A percentile compares a stretch with the other conserved stretches of the same genome.
These are phyloP conservation scores for Microbotryomycetes sp. DNA, from an alignment of 1,284 basidiomycete genomes.

Conservation along the genomic window DNA sequence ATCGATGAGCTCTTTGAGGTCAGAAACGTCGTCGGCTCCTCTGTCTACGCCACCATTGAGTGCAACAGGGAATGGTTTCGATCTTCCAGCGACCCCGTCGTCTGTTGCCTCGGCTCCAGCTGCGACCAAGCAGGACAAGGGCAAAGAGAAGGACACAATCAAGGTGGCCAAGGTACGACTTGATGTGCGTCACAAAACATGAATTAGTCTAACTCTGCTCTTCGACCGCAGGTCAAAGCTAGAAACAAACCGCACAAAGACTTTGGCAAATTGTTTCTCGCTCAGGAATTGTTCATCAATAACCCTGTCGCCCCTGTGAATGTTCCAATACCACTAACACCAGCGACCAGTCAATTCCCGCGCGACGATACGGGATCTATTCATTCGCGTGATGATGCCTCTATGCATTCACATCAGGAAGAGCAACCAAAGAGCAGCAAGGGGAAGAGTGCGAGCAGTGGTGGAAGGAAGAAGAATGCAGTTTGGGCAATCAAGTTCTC, in stretches of 20 bases:
- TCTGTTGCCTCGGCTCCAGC: neutral
- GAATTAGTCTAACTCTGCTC: neutral
- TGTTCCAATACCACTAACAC: neutral
- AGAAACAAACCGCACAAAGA: conserved; percentile 29
- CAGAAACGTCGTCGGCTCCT: neutral
- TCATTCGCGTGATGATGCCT: conserved; percentile 5
- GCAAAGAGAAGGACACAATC: conserved; percentile 8
- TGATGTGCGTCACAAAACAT: neutral
- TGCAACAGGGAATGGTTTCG: neutral
- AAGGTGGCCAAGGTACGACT: conserved; percentile 11
- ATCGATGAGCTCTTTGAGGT: neutral
- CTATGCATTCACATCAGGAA: conserved; percentile 7
- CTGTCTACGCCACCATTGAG: neutral
- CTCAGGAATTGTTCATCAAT: conserved; percentile 38
- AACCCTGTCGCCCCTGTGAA: neutral
- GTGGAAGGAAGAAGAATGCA: conserved; percentile 33
- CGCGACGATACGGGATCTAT: neutral
- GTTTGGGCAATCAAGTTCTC: conserved; percentile 42
- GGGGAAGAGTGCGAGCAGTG: neutral
- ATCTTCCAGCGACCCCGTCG: neutral
- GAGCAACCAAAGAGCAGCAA: conserved; percentile 1
- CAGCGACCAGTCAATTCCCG: neutral
- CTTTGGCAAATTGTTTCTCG: conserved; percentile 39
- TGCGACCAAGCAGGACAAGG: neutral
- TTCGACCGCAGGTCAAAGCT: conserved; percentile 14